Percentiles rank a stretch among this genome's conserved stretches.
Evolutionary conservation across 2,329 filamentous ascomycete species (phyloP).

Genomic region (Cercospora canescens): DNA sequence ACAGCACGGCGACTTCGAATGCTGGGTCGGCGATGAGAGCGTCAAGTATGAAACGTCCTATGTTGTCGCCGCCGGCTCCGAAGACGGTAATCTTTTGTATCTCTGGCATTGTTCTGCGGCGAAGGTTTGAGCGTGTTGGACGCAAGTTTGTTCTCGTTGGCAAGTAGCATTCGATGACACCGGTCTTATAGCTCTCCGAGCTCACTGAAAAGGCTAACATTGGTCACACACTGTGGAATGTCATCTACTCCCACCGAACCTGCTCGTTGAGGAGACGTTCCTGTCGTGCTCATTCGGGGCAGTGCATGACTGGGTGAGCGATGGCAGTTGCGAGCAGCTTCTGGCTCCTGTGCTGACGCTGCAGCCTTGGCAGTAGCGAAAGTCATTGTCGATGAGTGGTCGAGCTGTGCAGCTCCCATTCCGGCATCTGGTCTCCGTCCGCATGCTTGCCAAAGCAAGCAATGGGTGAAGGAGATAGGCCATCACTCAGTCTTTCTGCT

Average conservation of each 20-base stretch:
- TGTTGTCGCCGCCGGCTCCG: slow-evolving; percentile 24
- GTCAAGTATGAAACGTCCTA: slow-evolving; percentile 19
- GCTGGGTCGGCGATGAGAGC: slow-evolving; percentile 15
- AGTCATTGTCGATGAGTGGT: neutral
- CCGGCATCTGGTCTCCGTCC: neutral
- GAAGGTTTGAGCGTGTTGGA: neutral
- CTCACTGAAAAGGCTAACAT: neutral
- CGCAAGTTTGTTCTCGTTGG: neutral
- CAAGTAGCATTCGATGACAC: neutral
- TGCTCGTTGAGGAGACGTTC: neutral
- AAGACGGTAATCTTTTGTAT: slow-evolving; percentile 18
- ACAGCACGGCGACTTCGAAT: slow-evolving; percentile 19
- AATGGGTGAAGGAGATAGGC: neutral
- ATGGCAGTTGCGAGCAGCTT: neutral
- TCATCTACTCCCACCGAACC: neutral
- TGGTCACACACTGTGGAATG: neutral
- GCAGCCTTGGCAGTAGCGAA: neutral
- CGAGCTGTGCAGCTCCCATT: neutral
- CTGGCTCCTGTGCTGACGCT: neutral
- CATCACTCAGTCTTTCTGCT: neutral
- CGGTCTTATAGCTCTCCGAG: neutral
- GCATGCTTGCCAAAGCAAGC: neutral
- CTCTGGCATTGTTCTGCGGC: neutral
- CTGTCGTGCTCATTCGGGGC: neutral
- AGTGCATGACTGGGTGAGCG: neutral